A percentile compares a stretch with the other conserved stretches of the same genome.
phyloP scores from a whole-genome alignment of 768 basidiomycete genomes.

The Pleurotus salmoneostramineus region DNA sequence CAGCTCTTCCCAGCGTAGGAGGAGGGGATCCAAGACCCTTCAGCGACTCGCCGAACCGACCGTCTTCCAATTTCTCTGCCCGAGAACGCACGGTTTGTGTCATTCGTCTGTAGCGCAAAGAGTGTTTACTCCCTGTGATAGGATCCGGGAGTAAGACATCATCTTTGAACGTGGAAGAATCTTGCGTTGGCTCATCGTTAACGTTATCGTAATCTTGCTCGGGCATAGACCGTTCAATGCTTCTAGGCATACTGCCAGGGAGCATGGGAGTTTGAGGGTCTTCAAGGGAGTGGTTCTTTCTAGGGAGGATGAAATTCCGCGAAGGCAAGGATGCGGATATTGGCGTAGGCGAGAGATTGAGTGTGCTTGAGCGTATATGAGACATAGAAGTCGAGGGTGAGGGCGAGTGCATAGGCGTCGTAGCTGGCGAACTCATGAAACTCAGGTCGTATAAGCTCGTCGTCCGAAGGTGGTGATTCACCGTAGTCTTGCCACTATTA shows the following conservation, averaged over 20 bases:
- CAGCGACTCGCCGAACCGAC: slow-evolving; percentile 39
- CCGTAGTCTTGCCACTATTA: slow-evolving; percentile 35
- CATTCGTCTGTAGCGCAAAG: slow-evolving; percentile 34
- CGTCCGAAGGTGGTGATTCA: slow-evolving; percentile 43
- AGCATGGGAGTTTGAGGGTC: neutral
- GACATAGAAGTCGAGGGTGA: slow-evolving; percentile 14
- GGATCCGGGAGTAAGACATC: slow-evolving; percentile 1
- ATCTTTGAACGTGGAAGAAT: neutral
- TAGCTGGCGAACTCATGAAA: slow-evolving; percentile 28
- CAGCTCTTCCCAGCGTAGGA: neutral
- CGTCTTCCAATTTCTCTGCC: slow-evolving; percentile 56
- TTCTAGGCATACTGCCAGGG: neutral
- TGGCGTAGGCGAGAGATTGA: slow-evolving; percentile 17
- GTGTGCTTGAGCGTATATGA: slow-evolving; percentile 12
- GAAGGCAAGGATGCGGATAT: slow-evolving; percentile 26
- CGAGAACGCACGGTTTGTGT: slow-evolving; percentile 53
- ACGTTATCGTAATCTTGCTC: slow-evolving; percentile 2
- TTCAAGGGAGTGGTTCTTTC: neutral
- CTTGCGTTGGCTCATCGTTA: slow-evolving; percentile 17
- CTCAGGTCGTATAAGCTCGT: slow-evolving; percentile 54
- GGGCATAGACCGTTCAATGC: slow-evolving; percentile 9
- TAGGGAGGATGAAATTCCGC: neutral
- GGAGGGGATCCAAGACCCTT: neutral
- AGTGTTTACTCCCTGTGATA: slow-evolving; percentile 14
- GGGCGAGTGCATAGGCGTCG: slow-evolving; percentile 34